A percentile compares a stretch with the other conserved stretches of the same genome.
These are phyloP conservation scores for Dittrichia graveolens DNA, from an alignment of 129 eudicot species.

Conservation along the genomic window DNA sequence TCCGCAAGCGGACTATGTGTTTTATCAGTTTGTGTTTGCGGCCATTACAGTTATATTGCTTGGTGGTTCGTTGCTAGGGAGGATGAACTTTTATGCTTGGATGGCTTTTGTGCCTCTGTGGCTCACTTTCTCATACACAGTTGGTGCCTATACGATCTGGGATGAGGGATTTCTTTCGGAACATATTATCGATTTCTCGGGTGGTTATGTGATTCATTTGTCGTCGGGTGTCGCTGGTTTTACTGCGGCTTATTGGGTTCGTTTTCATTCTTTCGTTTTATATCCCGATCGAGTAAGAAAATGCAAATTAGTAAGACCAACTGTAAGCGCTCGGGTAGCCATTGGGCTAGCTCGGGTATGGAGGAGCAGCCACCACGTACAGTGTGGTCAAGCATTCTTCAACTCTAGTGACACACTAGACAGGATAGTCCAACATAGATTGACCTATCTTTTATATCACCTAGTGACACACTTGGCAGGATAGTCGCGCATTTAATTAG, in stretches of 20 bases:
- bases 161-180: slow-evolving; percentile 48
- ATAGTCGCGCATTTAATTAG: too few relatives aligned
- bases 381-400: too few relatives aligned
- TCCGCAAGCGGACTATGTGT: slow-evolving; percentile 62
- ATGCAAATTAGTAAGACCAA: too few relatives aligned
- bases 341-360: too few relatives aligned
- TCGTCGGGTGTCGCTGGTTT: slow-evolving; percentile 87
- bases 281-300: neutral
- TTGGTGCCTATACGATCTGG: slow-evolving; percentile 75
- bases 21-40: slow-evolving; percentile 74
- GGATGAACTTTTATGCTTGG: slow-evolving; percentile 84
- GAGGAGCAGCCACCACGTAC: too few relatives aligned
- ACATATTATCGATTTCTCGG: slow-evolving; percentile 62
- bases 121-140: slow-evolving; percentile 68
- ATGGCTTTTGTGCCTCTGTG: slow-evolving; percentile 73
- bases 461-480: too few relatives aligned
- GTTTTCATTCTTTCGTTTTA: neutral
- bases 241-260: slow-evolving; percentile 86
- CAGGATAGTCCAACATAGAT: too few relatives aligned
- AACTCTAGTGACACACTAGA: too few relatives aligned
- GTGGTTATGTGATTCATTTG: slow-evolving; percentile 78
- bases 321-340: too few relatives aligned
- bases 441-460: too few relatives aligned
- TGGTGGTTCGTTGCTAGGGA: slow-evolving; percentile 69
- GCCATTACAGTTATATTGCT: slow-evolving; percentile 67